Evolutionary conservation across 139 green algal species (phyloP), one percentile per base, ranked within the genome.

Genomic region (Ettlia oleoabundans): DNA sequence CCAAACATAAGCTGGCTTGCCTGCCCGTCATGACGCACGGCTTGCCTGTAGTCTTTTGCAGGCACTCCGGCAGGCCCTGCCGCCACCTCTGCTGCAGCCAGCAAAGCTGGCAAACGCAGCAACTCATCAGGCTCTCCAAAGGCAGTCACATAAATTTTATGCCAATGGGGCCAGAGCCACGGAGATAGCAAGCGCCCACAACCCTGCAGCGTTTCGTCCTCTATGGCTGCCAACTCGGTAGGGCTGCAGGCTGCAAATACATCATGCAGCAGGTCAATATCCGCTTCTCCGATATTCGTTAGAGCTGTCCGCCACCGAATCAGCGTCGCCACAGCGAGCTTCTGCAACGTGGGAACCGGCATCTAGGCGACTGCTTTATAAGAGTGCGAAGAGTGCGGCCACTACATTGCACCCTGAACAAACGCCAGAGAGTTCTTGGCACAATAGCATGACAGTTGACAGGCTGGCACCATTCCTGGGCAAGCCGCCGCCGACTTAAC

Each of bases 191-290:
- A 47, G 2, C 77, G 63, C 9, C 64, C 77, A 3, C 13, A 65
- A 22, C 77, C 77, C 64, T 67, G 33, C 24, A 73, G 77, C 1
- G 77, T 82, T n/a, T 35, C 42, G 7, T 82, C 77, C 33, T 82
- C 77, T 3, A 82, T 76, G 1, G 65, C 28, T 8, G 65, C 42
- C 24, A 82, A 26, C 77, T 76, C 41, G 42, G 72, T 22, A 0
- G 77, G 41, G 4, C 42, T 41, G 64, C 77, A 82, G 30, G 28
- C 30, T 8, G 77, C 64, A 30, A 82, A 63, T 30, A 82, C 77
- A 9, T 51, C 64, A 10, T 52, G 26, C 26, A 82, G 47, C 40
- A 82, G 77, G 18, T 82, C 77, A 7, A 82, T 19, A 0, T 63
- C 63, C 21, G 32, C 42, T 24, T 19, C 28, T 66, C 41, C 43